Base-by-base conservation (phyloP, 257 asterid genomes). In the Lycium ferocissimum region DNA sequence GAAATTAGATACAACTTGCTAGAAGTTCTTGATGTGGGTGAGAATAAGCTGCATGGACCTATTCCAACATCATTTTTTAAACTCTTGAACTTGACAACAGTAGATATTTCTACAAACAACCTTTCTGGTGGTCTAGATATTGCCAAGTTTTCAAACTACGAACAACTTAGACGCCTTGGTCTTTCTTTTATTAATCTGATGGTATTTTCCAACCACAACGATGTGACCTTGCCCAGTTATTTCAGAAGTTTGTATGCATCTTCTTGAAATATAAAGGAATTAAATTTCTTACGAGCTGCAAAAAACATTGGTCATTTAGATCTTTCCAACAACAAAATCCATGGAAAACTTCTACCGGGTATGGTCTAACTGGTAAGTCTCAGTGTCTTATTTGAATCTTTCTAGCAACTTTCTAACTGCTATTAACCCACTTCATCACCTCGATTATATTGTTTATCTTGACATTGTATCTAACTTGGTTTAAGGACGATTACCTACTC, bases 101-200 rank as follows among this genome's bases (percentile, higher is more conserved):
- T 85, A 47, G 59, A 47, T 65, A 38, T 85, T 69, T 85, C 85
- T 40, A 4, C 69, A 0, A 80, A n/a, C 9, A 10, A 13, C 38
- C 35, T 81, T 81, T 81, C 15, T 6, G 70, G 84, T 2, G 14
- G 22, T 59, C 56, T 56, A 86, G 82, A 59, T 54, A 43, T 59
- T 40, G 72, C 22, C 4, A n/a, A 59, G 20, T 88, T 85, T 85
- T 83, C 90, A 59, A 80, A 80, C 85, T 22, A 61, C 58, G 70
- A 59, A 61, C 67, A 51, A 17, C 88, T 85, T 9, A 4, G 10
- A 62, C 11, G 5, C 40, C 87, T 85, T 61, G 82, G 80, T 71
- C 86, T 88, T 82, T 87, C 90, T 22, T 22, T 8, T 83, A 87
- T 82, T 40, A 82, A 72, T 65, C 69, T 83, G n/a, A 63, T 62